Conservation (phyloP, 139 green algal species). For the Closterium sp. region DNA sequence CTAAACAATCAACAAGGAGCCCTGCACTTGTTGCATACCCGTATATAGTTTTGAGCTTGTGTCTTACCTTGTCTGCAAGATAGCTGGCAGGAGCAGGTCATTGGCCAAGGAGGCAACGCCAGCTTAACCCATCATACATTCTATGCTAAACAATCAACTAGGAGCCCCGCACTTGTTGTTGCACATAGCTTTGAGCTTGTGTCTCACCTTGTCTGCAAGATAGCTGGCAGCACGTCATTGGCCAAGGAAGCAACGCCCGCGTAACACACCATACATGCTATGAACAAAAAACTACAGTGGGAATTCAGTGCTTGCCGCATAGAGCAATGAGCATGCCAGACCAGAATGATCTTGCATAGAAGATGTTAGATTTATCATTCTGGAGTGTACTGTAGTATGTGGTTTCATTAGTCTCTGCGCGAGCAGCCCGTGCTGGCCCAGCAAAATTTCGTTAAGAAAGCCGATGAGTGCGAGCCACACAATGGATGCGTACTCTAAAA, state of each 20-base stretch:
- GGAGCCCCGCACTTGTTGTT: neutral
- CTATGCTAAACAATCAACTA: too few relatives aligned
- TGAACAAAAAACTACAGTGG: neutral
- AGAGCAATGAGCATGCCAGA: too few relatives aligned
- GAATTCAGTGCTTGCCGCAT: too few relatives aligned
- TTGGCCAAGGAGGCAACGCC: neutral
- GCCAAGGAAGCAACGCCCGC: neutral
- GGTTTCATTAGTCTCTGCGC: too few relatives aligned
- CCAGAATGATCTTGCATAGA: too few relatives aligned
- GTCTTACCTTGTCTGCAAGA: constrained; percentile 35
- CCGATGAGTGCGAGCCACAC: constrained; percentile 87
- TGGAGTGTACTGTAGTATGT: too few relatives aligned
- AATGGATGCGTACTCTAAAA: too few relatives aligned
- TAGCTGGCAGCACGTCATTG: constrained; percentile 12
- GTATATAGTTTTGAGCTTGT: neutral
- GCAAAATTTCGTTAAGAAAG: constrained; percentile 94
- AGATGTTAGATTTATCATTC: too few relatives aligned
- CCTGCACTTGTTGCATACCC: neutral
- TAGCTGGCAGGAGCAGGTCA: constrained; percentile 11
- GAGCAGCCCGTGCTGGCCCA: constrained; percentile 91
- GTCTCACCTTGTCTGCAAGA: constrained; percentile 36
- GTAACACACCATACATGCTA: too few relatives aligned
- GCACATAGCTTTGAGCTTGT: neutral
- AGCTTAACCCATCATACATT: neutral
- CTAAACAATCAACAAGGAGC: too few relatives aligned